A percentile compares a stretch with the other conserved stretches of the same genome.
Evolutionary conservation across 2,329 filamentous ascomycete genomes (phyloP).

Genomic region (Diaporthe eres): DNA sequence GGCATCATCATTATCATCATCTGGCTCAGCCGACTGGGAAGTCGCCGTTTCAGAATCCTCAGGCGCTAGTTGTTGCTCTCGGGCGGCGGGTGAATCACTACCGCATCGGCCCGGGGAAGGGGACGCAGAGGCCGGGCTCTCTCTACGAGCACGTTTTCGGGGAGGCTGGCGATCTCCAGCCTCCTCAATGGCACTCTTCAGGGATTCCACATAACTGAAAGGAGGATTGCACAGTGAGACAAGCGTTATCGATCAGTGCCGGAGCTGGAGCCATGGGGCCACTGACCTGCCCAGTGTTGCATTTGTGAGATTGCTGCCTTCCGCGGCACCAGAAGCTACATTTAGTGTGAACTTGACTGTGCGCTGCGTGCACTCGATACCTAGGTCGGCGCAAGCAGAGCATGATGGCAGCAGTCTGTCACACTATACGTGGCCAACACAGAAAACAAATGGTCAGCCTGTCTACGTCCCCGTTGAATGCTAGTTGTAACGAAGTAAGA

Average conservation of each 20-base stretch:
- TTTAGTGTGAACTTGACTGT: not conserved
- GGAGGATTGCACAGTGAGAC: not conserved
- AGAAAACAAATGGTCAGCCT: not conserved
- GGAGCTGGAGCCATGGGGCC: not conserved
- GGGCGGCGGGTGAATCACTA: not conserved
- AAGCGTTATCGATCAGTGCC: not conserved
- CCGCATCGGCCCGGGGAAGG: not conserved
- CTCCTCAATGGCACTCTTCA: not conserved
- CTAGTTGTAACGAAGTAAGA: too few relatives aligned
- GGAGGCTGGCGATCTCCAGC: not conserved
- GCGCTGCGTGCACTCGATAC: slow-evolving; percentile 6
- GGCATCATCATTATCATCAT: not conserved
- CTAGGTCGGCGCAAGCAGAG: not conserved
- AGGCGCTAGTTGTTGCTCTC: not conserved
- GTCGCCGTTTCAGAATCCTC: not conserved
- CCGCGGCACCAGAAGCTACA: not conserved
- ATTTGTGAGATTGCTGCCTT: slow-evolving; percentile 3
- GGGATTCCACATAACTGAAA: not conserved
- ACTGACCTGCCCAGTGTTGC: not conserved
- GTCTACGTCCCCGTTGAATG: not conserved
- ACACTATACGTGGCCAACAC: not conserved
- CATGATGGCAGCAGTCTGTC: slow-evolving; percentile 10
- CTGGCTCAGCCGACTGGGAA: not conserved
- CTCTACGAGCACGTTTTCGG: slow-evolving; percentile 5
- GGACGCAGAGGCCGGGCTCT: not conserved